Percentiles rank a stretch among this genome's conserved stretches.
phyloP scores from a whole-genome alignment of 257 asterid species.

The Solanum sitiens region DNA sequence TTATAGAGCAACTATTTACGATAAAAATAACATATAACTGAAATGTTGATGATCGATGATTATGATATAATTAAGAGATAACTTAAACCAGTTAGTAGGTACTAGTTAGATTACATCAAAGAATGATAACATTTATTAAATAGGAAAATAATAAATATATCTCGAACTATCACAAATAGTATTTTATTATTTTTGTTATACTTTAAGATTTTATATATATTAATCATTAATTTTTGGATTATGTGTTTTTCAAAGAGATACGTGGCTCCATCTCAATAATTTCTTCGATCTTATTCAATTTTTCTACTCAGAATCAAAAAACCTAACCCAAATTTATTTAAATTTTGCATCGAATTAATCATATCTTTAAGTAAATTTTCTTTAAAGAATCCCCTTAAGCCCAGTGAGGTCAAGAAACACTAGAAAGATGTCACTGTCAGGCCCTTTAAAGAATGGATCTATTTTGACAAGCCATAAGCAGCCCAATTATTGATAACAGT shows the following conservation, averaged over 20 bases:
- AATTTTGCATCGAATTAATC: too few relatives aligned
- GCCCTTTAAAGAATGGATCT: not conserved
- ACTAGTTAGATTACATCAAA: not conserved
- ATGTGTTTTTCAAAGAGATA: not conserved
- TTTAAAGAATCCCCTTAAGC: not conserved
- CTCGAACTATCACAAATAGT: not conserved
- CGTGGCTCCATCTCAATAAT: not conserved
- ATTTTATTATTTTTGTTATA: too few relatives aligned
- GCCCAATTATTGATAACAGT: not conserved
- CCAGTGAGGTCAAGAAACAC: not conserved
- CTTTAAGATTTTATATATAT: too few relatives aligned
- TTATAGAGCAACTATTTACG: too few relatives aligned
- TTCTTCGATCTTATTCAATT: too few relatives aligned
- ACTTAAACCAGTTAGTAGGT: not conserved
- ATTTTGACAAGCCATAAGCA: not conserved
- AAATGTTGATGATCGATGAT: not conserved
- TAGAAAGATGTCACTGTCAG: not conserved
- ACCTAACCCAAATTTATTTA: not conserved
- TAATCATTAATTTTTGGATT: too few relatives aligned
- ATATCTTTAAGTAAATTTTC: not conserved
- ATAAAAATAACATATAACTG: not conserved
- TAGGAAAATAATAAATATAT: not conserved
- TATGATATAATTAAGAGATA: not conserved
- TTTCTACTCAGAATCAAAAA: too few relatives aligned
- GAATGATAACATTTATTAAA: not conserved